Evolutionary conservation across 2,329 filamentous ascomycete genomes (phyloP).

Genomic region (Trichoderma sp.): DNA sequence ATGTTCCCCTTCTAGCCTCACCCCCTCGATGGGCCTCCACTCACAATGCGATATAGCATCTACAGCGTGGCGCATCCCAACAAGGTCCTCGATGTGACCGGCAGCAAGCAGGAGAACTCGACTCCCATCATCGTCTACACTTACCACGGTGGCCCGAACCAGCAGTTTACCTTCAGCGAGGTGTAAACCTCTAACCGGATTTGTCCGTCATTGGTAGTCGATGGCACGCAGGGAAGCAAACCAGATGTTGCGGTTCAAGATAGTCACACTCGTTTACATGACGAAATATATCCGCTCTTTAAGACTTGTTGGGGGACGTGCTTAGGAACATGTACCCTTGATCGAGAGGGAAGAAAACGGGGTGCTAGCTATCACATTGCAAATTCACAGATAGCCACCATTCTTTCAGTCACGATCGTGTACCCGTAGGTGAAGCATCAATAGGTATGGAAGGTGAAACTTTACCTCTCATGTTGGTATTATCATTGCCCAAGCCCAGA

Average conservation of each 20-base stretch:
- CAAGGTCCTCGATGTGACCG: conserved; percentile 7
- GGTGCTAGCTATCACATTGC: neutral
- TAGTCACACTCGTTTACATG: neutral
- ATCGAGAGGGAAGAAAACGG: neutral
- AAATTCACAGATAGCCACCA: neutral
- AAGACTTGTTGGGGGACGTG: neutral
- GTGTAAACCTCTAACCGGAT: neutral
- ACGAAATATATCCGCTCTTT: neutral
- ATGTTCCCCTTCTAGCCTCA: neutral
- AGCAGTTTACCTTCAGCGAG: conserved; percentile 13
- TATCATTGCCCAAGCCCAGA: neutral
- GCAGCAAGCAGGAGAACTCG: conserved; percentile 4
- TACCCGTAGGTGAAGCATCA: neutral
- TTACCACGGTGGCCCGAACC: neutral
- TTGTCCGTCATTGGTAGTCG: neutral
- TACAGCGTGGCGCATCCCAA: neutral
- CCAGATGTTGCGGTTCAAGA: neutral
- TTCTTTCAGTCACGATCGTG: neutral
- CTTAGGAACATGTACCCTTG: neutral
- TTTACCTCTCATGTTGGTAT: neutral
- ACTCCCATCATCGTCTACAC: conserved; percentile 16
- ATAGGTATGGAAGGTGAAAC: too few relatives aligned
- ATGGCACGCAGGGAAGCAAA: neutral
- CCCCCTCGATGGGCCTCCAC: neutral
- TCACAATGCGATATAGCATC: conserved; percentile 1